Percentiles rank a stretch among this genome's conserved stretches.
These are phyloP conservation scores for Botryotinia globosa DNA, from an alignment of 2,329 filamentous ascomycete genomes.

Conservation along the genomic window DNA sequence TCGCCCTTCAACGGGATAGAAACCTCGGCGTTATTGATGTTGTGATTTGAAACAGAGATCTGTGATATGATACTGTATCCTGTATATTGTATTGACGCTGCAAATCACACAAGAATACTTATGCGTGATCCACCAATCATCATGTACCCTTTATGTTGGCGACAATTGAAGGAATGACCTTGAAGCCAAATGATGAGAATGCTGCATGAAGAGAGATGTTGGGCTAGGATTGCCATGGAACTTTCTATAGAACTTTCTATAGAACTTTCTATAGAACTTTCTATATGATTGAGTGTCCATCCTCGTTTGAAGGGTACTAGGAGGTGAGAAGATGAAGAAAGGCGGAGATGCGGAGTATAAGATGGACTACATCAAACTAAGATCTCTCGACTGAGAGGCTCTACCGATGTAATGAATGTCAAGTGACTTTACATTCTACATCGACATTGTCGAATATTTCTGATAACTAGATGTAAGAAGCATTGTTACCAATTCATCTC, in stretches of 20 bases:
- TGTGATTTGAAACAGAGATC: too few species aligned
- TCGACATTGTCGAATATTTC: neutral
- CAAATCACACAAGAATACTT: neutral
- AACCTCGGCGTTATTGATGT: neutral
- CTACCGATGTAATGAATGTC: neutral
- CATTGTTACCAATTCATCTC: neutral
- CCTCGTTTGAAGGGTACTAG: neutral
- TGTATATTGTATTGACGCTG: neutral
- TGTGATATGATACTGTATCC: too few species aligned
- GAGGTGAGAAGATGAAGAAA: neutral
- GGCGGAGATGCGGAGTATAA: too few species aligned
- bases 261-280: neutral
- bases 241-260: neutral
- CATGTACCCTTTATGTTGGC: neutral
- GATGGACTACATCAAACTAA: neutral
- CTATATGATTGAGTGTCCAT: neutral
- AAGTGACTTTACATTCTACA: neutral
- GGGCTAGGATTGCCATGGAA: neutral
- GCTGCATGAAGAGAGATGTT: too few species aligned
- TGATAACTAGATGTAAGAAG: accelerated
- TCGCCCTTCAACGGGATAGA: neutral
- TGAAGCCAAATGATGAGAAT: neutral
- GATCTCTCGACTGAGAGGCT: neutral
- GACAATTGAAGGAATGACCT: neutral
- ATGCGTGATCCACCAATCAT: neutral